Evolutionary conservation across 345 rosid genomes (phyloP).

Genomic region (Orychophragmus violaceus): DNA sequence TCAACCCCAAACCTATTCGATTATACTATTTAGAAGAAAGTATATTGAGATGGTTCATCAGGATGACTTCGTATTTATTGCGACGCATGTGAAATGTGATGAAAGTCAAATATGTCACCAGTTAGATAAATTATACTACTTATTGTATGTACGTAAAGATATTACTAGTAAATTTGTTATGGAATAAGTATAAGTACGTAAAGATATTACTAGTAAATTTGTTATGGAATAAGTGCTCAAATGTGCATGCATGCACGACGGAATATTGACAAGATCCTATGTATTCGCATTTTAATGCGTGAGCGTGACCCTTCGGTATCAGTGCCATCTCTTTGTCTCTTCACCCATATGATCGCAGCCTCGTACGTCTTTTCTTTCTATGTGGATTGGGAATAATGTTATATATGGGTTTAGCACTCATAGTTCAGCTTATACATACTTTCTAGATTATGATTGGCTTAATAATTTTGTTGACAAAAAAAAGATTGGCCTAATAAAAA

Average conservation of each 20-base stretch:
- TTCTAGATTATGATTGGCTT: too few relatives aligned
- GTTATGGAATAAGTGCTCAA: background rate
- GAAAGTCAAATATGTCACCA: conserved; percentile 11
- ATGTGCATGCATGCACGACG: conserved; percentile 13
- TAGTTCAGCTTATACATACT: too few relatives aligned
- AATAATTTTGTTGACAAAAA: too few relatives aligned
- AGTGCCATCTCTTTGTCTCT: background rate
- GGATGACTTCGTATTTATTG: conserved; percentile 8
- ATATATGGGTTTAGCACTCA: too few relatives aligned
- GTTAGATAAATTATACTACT: too few relatives aligned
- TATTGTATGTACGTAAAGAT: background rate
- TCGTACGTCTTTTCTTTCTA: background rate
- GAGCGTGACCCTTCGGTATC: conserved; percentile 5
- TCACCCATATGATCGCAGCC: background rate
- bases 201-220: conserved; percentile 1
- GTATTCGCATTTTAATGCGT: background rate
- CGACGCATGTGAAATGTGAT: conserved; percentile 26
- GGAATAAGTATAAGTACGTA: background rate
- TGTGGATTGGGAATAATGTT: too few relatives aligned
- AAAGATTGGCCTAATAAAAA: too few relatives aligned
- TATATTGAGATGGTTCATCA: background rate
- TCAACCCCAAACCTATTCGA: background rate
- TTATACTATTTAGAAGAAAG: background rate
- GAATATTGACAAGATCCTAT: conserved; percentile 16
- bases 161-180: background rate